Evolutionary conservation across 2,329 filamentous ascomycete genomes (phyloP), one percentile per base, ranked within the genome.

Genomic region (Aspergillus fructus): DNA sequence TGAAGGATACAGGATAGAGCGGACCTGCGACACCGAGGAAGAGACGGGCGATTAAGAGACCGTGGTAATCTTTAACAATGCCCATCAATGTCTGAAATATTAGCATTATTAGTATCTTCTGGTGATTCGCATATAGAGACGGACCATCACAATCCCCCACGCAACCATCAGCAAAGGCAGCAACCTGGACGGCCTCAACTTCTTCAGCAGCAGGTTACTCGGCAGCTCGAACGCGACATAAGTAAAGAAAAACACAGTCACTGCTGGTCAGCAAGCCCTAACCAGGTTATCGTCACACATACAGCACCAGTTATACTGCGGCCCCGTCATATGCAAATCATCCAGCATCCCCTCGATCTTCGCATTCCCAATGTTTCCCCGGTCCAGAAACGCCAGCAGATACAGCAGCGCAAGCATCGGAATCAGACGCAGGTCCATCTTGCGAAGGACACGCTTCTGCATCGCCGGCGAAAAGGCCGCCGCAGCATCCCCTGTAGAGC

Each of bases 101-200:
- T 27, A 17, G 17, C n/a, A 19, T 17, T 24, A 21, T 21, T 3
- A 21, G 27, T 30, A 30, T 21, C 7, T 11, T 13, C 40, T 21
- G 2, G 34, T 21, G 17, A 9, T 12, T 33, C 2, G 23, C n/a
- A 3, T n/a, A 13, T 45, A 13, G 15, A 8, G 5, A 6, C 6
- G 5, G 62, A 70, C 52, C 71, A 79, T 77, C 0, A 82, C 78
- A 50, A 78, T 69, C 0, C 80, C 80, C 80, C 78, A 81, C 2
- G 66, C 66, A 12, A 76, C 53, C 65, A 71, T 70, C n/a, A 62
- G 45, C 12, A 71, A 62, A 4, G 68, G 66, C 27, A 75, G 50
- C 66, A 67, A 62, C 23, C 70, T 59, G 2, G 70, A 72, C 2
- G 70, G 67, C 7, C 64, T 58, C 15, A 71, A 49, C 48, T 63